Base-by-base conservation (phyloP, 352 stramenopile species). In the Phytophthora vignae region DNA sequence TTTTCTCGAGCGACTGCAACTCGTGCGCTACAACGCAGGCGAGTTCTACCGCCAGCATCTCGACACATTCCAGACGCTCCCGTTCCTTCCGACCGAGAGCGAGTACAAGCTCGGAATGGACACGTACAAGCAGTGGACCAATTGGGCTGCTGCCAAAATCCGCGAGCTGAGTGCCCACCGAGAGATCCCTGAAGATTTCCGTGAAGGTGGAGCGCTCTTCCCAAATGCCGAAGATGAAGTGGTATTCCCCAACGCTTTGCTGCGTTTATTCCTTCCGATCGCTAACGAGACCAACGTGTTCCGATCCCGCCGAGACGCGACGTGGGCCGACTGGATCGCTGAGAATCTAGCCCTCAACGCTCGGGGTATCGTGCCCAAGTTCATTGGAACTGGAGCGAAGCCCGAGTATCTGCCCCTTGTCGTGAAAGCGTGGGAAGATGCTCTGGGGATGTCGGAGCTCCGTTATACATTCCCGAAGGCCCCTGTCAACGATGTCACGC, bases 11-110 rank as follows among this genome's bases (percentile, higher is more conserved):
- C 77, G 82, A 4, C 58, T 93, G 22, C 86, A 93, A 59, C 80
- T 92, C 22, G 22, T 25, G 22, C 22, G 22, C 22, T 95, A 95
- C 67, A 85, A 64, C 4, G 84, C 85, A 0, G 88, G 88, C 1
- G 83, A 95, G 56, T 95, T 95, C 60, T 95, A 94, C 73, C 85
- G 87, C 25, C 76, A 90, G 76, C 88, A 95, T 59, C 74, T 92
- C 19, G 88, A 95, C 67, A 93, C 84, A 42, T 95, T 95, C 60
- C 73, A 92, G 59, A 84, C 80, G 38, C 70, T 74, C 0, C 74
- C 90, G 2, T 87, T 91, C 33, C n/a, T 91, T 27, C 83, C 85
- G 5, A 86, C 84, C 54, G 67, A 59, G 4, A 55, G 48, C 9
- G 69, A 76, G 17, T 27, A 68, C 15, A 55, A 76, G 12, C 73